phyloP scores from a whole-genome alignment of 805 yeast genomes.

The Cyberlindnera subsufficiens region DNA sequence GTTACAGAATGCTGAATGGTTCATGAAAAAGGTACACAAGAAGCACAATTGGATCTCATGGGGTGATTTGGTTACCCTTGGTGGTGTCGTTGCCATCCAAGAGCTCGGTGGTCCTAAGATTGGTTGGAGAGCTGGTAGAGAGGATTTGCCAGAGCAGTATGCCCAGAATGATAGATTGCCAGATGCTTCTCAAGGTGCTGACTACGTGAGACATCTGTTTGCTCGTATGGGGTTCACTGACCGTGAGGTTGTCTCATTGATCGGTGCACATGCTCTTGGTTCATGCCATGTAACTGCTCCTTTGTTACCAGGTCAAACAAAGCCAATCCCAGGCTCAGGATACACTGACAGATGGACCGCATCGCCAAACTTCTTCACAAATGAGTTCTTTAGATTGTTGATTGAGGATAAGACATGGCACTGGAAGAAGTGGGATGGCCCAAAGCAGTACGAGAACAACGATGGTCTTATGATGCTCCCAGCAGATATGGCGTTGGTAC shows the following conservation, averaged over 20 bases:
- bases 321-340: conserved; percentile 47
- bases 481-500: conserved; percentile 66
- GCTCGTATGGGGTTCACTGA: conserved; percentile 62
- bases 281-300: conserved; percentile 54
- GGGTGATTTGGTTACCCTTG: conserved; percentile 78
- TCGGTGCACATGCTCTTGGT: conserved; percentile 76
- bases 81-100: conserved; percentile 75
- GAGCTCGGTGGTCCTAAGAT: conserved; percentile 74
- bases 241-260: conserved; percentile 64
- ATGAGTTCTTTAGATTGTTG: conserved; percentile 63
- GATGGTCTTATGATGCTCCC: conserved; percentile 81
- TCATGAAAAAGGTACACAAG: conserved; percentile 49
- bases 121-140: conserved; percentile 80
- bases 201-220: conserved; percentile 61
- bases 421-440: conserved; percentile 54
- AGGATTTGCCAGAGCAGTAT: conserved; percentile 43
- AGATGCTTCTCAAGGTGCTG: conserved; percentile 58
- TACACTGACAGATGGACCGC: conserved; percentile 91
- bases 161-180: conserved; percentile 73
- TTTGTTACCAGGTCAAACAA: conserved; percentile 16
- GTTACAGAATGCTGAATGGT: conserved; percentile 43
- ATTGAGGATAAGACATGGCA: conserved; percentile 45
- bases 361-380: conserved; percentile 66
- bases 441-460: conserved; percentile 53
- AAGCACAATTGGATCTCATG: conserved; percentile 65